Evolutionary conservation across 148 eudicot genomes (phyloP), one percentile per base, ranked within the genome.

Genomic region (Vaccinium myrtillus): DNA sequence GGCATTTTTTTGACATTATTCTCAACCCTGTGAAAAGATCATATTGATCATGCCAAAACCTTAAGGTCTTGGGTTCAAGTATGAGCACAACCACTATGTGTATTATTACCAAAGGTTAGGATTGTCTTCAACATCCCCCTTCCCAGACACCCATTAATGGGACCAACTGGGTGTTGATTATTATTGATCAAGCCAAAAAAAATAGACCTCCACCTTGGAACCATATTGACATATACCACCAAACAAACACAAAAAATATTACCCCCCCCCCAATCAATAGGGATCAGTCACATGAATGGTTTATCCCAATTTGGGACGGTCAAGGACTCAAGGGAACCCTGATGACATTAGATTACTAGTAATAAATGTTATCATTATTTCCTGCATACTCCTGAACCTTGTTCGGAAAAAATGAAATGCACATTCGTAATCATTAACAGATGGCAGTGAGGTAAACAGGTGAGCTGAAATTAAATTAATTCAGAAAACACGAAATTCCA

Each of bases 401-500:
- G 32, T 65, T 65, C 5, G 18, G 74, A 6, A 30, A 30, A 16
- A 27, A 69, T 27, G 74, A 25, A 12, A 69, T 69, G 74, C 74
- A 69, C 18, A 13, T 27, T 69, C 2, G 10, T 73, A 54, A 79
- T 56, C 1, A 39, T 14, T n/a, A 18, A 70, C 49, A 65, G 6
- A 48, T 4, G 43, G 27, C 21, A 74, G 48, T 19, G 56, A 30
- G 32, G 8, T 59, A 56, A 48, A 75, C 11, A 39, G 56, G 23
- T 63, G 71, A 5, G 21, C 23, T 81, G 75, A 73, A 81, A 81
- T 81, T 27, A 65, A 67, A 27, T 8, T 50, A 82, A 49, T 15
- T 8, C 14, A 63, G 54, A 82, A 69, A 39, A 36, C 1, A 39
- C 16, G 23, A 74, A 74, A 6, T 71, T 23, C 55, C 13, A 12